Percentiles rank a stretch among this genome's conserved stretches.
Evolutionary conservation across 495 filamentous ascomycete species (phyloP).

Genomic region (Talaromyces trachyspermus): DNA sequence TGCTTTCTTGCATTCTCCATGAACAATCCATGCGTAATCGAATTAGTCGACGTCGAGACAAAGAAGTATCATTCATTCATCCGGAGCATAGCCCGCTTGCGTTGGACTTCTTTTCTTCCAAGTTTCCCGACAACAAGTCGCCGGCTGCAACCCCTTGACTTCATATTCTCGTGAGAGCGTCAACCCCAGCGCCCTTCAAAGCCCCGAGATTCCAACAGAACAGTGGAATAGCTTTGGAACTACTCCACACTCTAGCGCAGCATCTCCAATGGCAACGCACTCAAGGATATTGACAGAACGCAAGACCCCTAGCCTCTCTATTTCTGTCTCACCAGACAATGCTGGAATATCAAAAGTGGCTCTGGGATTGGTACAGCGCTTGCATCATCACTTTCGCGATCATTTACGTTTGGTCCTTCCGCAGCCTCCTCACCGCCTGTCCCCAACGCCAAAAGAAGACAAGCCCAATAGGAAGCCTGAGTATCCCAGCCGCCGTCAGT

Average conservation of each 20-base stretch:
- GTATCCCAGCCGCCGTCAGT: slow-evolving; percentile 48
- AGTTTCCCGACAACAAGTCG: slow-evolving; percentile 22
- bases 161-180: slow-evolving; percentile 54
- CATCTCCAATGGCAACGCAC: slow-evolving; percentile 49
- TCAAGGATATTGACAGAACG: slow-evolving; percentile 22
- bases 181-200: slow-evolving; percentile 48
- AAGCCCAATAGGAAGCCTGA: slow-evolving; percentile 61
- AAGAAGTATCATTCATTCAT: slow-evolving; percentile 10
- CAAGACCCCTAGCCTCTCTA: slow-evolving; percentile 55
- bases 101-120: slow-evolving; percentile 25
- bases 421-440: slow-evolving; percentile 63
- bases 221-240: slow-evolving; percentile 21
- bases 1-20: slow-evolving; percentile 83
- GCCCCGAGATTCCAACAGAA: slow-evolving; percentile 32
- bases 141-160: slow-evolving; percentile 31
- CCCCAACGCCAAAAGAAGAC: slow-evolving; percentile 49
- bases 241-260: slow-evolving; percentile 55
- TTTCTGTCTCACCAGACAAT: slow-evolving; percentile 58
- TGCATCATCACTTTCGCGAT: slow-evolving; percentile 63
- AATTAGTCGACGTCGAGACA: slow-evolving; percentile 8
- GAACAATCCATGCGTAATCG: slow-evolving; percentile 36
- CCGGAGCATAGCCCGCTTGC: slow-evolving; percentile 25
- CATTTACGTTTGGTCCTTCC: slow-evolving; percentile 56
- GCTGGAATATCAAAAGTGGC: slow-evolving; percentile 34
- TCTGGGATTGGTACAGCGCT: slow-evolving; percentile 51